A percentile compares a stretch with the other conserved stretches of the same genome.
Conservation (phyloP, 345 rosid species). For the Lumnitzera racemosa region DNA sequence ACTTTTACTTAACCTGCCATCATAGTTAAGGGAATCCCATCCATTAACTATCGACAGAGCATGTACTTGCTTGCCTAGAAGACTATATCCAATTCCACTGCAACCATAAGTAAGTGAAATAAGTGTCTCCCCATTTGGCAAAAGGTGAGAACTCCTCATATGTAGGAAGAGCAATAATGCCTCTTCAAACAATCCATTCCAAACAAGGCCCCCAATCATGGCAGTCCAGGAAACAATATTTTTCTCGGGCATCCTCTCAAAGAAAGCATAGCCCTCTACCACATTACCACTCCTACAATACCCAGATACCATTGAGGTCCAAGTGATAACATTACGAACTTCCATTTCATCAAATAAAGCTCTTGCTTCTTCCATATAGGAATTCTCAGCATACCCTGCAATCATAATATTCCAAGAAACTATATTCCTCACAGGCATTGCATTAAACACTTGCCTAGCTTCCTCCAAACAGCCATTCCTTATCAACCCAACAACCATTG, state of each 20-base stretch:
- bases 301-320: slow-evolving; percentile 65
- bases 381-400: slow-evolving; percentile 37
- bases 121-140: slow-evolving; percentile 59
- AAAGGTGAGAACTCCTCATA: slow-evolving; percentile 22
- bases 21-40: slow-evolving; percentile 37
- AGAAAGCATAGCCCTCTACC: slow-evolving; percentile 38
- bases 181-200: slow-evolving; percentile 50
- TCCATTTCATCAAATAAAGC: slow-evolving; percentile 48
- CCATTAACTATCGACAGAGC: slow-evolving; percentile 38
- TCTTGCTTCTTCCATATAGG: slow-evolving; percentile 29
- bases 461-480: slow-evolving; percentile 40
- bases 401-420: slow-evolving; percentile 58
- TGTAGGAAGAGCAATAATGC: slow-evolving; percentile 35
- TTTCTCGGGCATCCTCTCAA: slow-evolving; percentile 44
- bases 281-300: slow-evolving; percentile 49
- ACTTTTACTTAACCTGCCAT: slow-evolving; percentile 58
- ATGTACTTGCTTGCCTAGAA: slow-evolving; percentile 58
- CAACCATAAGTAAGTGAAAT: slow-evolving; percentile 72
- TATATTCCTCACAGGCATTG: slow-evolving; percentile 31
- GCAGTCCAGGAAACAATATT: slow-evolving; percentile 70
- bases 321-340: slow-evolving; percentile 39
- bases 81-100: slow-evolving; percentile 38
- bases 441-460: slow-evolving; percentile 41
- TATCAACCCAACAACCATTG: slow-evolving; percentile 43
- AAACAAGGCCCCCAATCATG: slow-evolving; percentile 54